A percentile compares a stretch with the other conserved stretches of the same genome.
Evolutionary conservation across 2,329 filamentous ascomycete species (phyloP).

Genomic region (Colletotrichum sp.): DNA sequence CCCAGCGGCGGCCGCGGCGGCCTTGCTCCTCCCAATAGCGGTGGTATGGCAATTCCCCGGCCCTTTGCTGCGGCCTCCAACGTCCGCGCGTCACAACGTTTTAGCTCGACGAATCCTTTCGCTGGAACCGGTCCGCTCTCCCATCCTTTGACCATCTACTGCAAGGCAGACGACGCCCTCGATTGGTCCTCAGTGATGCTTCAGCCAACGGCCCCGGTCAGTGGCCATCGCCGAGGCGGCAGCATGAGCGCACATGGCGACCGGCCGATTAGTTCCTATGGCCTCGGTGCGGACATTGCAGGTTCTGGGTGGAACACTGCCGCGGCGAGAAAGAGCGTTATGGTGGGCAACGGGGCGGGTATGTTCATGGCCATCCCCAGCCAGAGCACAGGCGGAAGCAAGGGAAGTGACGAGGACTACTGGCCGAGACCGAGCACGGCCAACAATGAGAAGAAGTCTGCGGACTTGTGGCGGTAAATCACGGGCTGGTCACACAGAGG

Average conservation of each 20-base stretch:
- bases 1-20: slow-evolving; percentile 11
- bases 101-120: slow-evolving; percentile 63
- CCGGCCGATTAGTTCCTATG: slow-evolving; percentile 62
- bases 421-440: slow-evolving; percentile 32
- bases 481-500: neutral
- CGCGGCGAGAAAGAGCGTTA: slow-evolving; percentile 58
- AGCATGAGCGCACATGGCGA: slow-evolving; percentile 25
- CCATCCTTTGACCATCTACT: slow-evolving; percentile 64
- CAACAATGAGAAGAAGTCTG: slow-evolving; percentile 18
- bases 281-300: slow-evolving; percentile 57
- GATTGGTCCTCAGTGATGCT: slow-evolving; percentile 65
- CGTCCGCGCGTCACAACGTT: slow-evolving; percentile 39
- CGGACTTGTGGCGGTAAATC: slow-evolving; percentile 15
- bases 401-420: slow-evolving; percentile 30
- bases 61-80: slow-evolving; percentile 29
- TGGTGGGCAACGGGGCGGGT: slow-evolving; percentile 56
- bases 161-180: slow-evolving; percentile 62
- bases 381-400: slow-evolving; percentile 21
- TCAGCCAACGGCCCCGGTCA: slow-evolving; percentile 31
- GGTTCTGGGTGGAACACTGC: slow-evolving; percentile 55
- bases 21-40: slow-evolving; percentile 27
- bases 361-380: slow-evolving; percentile 59
- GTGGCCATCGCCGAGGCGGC: slow-evolving; percentile 15
- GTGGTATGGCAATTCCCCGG: slow-evolving; percentile 26
- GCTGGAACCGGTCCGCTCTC: slow-evolving; percentile 43